Base-by-base conservation (phyloP, 495 filamentous ascomycete species). In the Penicillium salamii region DNA sequence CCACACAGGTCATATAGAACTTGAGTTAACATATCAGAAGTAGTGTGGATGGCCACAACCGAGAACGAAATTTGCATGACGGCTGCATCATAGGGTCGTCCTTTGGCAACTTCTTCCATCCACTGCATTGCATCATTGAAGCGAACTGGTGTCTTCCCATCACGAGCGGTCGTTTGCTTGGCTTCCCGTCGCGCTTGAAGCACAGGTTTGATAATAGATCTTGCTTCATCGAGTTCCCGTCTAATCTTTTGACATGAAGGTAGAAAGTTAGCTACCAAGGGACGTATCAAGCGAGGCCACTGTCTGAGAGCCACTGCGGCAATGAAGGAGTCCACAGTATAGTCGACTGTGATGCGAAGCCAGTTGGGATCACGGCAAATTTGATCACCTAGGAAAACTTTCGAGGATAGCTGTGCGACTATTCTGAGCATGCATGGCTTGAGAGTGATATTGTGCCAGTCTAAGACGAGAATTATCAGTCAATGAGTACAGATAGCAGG, bases 391-490 rank as follows among this genome's bases (percentile, higher is more conserved):
- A 78, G 53, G 45, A 79, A 79, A n/a, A 77, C 61, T 17, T 69
- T 58, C 3, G 74, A 69, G 2, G 76, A 75, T 8, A 75, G 58
- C 13, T 71, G 71, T 11, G 72, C 70, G 26, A 80, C 62, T n/a
- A 77, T 39, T 5, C 67, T 49, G 19, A 75, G 60, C 32, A 75
- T 65, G 4, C 61, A 63, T 1, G 73, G 58, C 42, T 71, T 50
- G 7, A 59, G 41, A 11, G 11, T 12, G 1, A 58, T 21, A 7
- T 33, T 32, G 17, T 61, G 54, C 61, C 61, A 64, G 19, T 54
- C 57, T n/a, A n/a, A n/a, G n/a, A n/a, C n/a, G n/a, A n/a, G n/a
- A n/a, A n/a, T n/a, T n/a, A n/a, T n/a, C n/a, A n/a, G n/a, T n/a
- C n/a, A n/a, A n/a, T n/a, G n/a, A n/a, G n/a, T n/a, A n/a, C n/a